Evolutionary conservation across 2,329 filamentous ascomycete genomes (phyloP).

Genomic region (Thermothelomyces thermophilus): DNA sequence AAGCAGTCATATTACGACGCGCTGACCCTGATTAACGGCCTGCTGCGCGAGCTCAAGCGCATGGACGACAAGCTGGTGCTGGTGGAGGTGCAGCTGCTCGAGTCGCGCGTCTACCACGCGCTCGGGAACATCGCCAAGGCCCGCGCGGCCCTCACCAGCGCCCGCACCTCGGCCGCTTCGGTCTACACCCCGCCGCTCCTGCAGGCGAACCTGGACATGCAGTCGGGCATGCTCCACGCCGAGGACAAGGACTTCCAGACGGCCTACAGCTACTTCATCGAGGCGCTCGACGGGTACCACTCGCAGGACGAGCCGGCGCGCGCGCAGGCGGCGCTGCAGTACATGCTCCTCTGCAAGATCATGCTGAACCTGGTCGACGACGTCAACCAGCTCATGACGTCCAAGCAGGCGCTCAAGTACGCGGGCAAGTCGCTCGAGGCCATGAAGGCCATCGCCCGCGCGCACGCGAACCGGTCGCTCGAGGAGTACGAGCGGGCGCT

Average conservation of each 20-base stretch:
- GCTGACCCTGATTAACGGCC: conserved; percentile 89
- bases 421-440: conserved; percentile 93
- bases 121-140: conserved; percentile 95
- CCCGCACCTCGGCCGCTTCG: conserved; percentile 88
- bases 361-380: conserved; percentile 98
- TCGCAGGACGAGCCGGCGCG: conserved; percentile 79
- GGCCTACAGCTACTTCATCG: conserved; percentile 97
- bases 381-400: conserved; percentile 88
- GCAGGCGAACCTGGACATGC: conserved; percentile 97
- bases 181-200: conserved; percentile 94
- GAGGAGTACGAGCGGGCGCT: conserved; percentile 96
- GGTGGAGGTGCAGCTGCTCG: conserved; percentile 94
- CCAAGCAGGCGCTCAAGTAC: conserved; percentile 95
- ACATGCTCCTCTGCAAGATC: conserved; percentile 99
- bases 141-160: conserved; percentile 87
- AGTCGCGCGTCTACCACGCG: conserved; percentile 95
- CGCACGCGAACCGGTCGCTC: conserved; percentile 88
- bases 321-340: conserved; percentile 96
- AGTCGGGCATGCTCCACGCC: conserved; percentile 96
- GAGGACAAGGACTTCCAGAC: conserved; percentile 99
- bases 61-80: conserved; percentile 97
- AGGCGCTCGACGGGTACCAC: conserved; percentile 95
- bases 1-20: conserved; percentile 98
- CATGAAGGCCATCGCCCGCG: conserved; percentile 97
- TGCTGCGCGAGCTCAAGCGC: conserved; percentile 94